A percentile compares a stretch with the other conserved stretches of the same genome.
Conservation (phyloP, 2,329 filamentous ascomycete genomes). For the Phialemoniopsis sp. region DNA sequence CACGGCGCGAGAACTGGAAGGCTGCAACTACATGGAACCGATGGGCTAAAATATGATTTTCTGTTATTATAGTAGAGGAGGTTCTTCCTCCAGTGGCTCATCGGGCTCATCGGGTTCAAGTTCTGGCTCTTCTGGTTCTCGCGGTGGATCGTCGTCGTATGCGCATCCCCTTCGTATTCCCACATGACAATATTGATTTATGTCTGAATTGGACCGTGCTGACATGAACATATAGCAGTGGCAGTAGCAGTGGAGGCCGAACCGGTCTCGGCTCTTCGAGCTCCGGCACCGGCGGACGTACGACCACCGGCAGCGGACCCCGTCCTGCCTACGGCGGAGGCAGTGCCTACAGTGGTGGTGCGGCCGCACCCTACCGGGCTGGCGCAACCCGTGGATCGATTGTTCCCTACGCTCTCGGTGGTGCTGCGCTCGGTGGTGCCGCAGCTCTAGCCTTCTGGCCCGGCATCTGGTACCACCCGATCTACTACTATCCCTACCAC, state of each 20-base stretch:
- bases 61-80: constrained; percentile 1
- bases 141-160: constrained; percentile 5
- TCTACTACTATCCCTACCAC: constrained; percentile 56
- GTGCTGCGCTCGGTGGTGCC: constrained; percentile 29
- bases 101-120: background rate
- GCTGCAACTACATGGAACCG: too few relatives aligned
- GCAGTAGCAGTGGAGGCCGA: constrained; percentile 6
- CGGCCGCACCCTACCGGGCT: constrained; percentile 53
- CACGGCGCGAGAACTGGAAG: too few relatives aligned
- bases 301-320: constrained; percentile 54
- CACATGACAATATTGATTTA: too few relatives aligned
- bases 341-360: constrained; percentile 63
- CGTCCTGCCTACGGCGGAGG: constrained; percentile 57
- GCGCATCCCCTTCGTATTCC: constrained; percentile 2
- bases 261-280: constrained; percentile 20
- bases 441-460: constrained; percentile 56
- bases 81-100: constrained; percentile 13
- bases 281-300: constrained; percentile 44
- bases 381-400: constrained; percentile 43
- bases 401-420: constrained; percentile 43
- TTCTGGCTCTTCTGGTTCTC: constrained; percentile 2
- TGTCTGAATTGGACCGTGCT: too few relatives aligned
- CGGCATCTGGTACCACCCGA: constrained; percentile 59
- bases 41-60: too few relatives aligned
- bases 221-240: constrained; percentile 5